Conservation (phyloP, 2,329 filamentous ascomycete species). For the Ophiostoma populinum region DNA sequence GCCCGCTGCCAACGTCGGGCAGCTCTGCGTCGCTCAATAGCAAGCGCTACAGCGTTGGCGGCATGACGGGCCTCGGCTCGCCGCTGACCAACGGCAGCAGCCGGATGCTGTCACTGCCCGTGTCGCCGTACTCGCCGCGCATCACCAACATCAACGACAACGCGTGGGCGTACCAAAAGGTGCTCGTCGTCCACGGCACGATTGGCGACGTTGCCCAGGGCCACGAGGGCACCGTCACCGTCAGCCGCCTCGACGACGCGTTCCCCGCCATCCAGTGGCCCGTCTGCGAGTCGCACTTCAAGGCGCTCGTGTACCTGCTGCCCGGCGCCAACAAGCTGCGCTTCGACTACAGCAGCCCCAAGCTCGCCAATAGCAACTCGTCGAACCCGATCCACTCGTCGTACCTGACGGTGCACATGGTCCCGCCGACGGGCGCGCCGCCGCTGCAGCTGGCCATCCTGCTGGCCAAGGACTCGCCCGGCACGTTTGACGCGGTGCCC, state of each 20-base stretch:
- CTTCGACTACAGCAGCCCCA: constrained; percentile 75
- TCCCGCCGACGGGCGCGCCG: constrained; percentile 60
- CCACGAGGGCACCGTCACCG: constrained; percentile 62
- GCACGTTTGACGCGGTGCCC: constrained; percentile 67
- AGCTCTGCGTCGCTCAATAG: constrained; percentile 11
- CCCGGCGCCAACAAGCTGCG: constrained; percentile 79
- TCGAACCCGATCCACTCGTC: constrained; percentile 59
- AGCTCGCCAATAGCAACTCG: constrained; percentile 51
- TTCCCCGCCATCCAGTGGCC: constrained; percentile 79
- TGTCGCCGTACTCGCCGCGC: constrained; percentile 66
- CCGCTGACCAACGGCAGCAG: constrained; percentile 35
- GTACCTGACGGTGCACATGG: constrained; percentile 70
- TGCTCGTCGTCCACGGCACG: constrained; percentile 64
- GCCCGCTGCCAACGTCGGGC: constrained; percentile 16
- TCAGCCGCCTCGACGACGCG: constrained; percentile 67
- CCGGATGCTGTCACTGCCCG: constrained; percentile 35
- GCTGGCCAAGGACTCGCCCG: constrained; percentile 72
- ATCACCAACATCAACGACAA: constrained; percentile 66
- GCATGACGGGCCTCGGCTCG: constrained; percentile 43
- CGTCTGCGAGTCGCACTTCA: constrained; percentile 78
- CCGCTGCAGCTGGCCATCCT: constrained; percentile 82
- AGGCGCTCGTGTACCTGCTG: constrained; percentile 74
- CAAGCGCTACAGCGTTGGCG: constrained; percentile 47
- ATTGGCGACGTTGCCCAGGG: constrained; percentile 55
- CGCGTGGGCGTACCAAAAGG: constrained; percentile 85